Percentiles rank a stretch among this genome's conserved stretches.
phyloP scores from a whole-genome alignment of 805 yeast species.

The Yamadazyma nakazawae region DNA sequence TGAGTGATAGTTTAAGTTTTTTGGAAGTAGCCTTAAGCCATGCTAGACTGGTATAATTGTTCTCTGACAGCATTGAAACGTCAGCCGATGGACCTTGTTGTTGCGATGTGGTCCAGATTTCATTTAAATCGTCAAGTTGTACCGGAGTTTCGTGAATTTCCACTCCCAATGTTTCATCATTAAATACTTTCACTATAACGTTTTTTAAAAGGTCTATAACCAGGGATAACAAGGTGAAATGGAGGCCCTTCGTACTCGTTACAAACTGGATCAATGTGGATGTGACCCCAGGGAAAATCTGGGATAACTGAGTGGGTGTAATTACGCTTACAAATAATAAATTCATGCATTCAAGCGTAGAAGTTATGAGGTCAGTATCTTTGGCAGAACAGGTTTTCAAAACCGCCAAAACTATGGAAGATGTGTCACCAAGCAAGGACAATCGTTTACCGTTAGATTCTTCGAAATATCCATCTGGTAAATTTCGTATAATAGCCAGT shows the following conservation, averaged over 20 bases:
- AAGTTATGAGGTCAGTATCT: constrained; percentile 13
- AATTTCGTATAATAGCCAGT: background rate
- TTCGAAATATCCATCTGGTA: constrained; percentile 4
- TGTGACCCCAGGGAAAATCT: constrained; percentile 39
- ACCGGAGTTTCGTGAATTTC: background rate
- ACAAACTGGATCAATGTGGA: constrained; percentile 31
- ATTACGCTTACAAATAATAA: constrained; percentile 12
- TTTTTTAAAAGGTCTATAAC: constrained; percentile 21
- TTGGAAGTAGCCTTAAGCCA: constrained; percentile 40
- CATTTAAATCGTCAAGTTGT: constrained; percentile 13
- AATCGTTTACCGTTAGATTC: constrained; percentile 18
- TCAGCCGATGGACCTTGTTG: background rate
- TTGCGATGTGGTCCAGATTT: constrained; percentile 9
- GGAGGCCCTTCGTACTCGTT: constrained; percentile 19
- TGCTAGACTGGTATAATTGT: constrained; percentile 12
- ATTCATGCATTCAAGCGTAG: constrained; percentile 14
- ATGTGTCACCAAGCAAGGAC: constrained; percentile 27
- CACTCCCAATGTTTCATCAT: constrained; percentile 18
- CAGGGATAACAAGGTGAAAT: constrained; percentile 19
- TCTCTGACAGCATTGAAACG: background rate
- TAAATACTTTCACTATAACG: constrained; percentile 28
- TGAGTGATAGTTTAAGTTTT: constrained; percentile 34
- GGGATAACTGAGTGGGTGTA: constrained; percentile 30
- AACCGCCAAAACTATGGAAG: constrained; percentile 22
- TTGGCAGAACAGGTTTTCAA: constrained; percentile 14